Base-by-base conservation (phyloP, 306 rosid species). In the Dryas alaskensis region DNA sequence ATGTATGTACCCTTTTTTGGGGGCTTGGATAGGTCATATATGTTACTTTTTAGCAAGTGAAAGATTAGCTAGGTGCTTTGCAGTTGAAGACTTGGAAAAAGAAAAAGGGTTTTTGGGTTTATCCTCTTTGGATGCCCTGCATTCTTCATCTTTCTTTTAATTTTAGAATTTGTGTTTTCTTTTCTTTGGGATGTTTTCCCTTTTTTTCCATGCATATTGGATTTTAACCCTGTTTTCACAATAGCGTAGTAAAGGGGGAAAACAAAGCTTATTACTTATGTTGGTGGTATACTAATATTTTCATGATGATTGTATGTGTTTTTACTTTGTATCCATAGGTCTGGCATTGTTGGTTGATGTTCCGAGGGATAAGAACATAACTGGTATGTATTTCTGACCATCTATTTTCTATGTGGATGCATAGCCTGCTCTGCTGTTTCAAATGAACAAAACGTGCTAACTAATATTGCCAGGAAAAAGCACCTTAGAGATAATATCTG, bases 341-440 rank as follows among this genome's bases (percentile, higher is more conserved):
- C 88, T 79, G 25, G 89, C 92, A 2, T 84, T 93, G 75, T 67
- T 93, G 74, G 88, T 93, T 54, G 98, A 94, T 69, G 90, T 91
- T 85, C 97, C 97, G 11, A 80, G 97, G 73, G 89, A 84, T 67
- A 77, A 44, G 75, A 91, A 94, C 82, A 85, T 94, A 65, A 94
- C 96, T 22, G 98, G 98, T 91, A 81, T 53, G 89, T 49, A 16
- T 69, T 66, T 17, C 71, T 63, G 43, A 27, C 53, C 72, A 27
- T 49, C n/a, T 69, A n/a, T 17, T 61, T 7, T 73, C 8, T 17
- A 63, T 44, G 16, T 13, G 66, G 27, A 22, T 5, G 40, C 5
- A 8, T 16, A 45, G 14, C 5, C 13, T 50, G 59, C n/a, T 74
- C 13, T 50, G 59, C 37, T 74, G 62, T 4, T 59, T 50, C 19